phyloP scores from a whole-genome alignment of 257 asterid species.

The Scutellaria minor region DNA sequence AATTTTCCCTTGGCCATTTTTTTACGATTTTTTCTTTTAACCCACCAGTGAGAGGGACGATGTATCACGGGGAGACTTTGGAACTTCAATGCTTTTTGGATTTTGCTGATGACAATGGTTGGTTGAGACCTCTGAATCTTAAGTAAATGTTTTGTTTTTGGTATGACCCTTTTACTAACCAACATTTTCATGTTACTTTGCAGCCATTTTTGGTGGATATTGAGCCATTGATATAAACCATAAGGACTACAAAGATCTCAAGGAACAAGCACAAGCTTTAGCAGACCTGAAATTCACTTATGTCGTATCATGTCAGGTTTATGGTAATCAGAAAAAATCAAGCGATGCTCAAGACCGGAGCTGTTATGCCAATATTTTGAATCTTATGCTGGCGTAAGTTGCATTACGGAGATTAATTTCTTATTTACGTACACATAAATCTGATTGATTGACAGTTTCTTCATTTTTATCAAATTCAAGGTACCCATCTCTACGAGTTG shows the following conservation, averaged over 20 bases:
- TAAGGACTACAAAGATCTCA: conserved; percentile 54
- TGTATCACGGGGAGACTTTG: conserved; percentile 90
- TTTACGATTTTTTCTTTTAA: conserved; percentile 1
- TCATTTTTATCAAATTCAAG: conserved; percentile 43
- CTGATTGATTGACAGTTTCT: conserved; percentile 27
- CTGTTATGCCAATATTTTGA: conserved; percentile 80
- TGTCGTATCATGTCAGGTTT: conserved; percentile 95
- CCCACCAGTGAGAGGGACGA: conserved; percentile 92
- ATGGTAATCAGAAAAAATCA: conserved; percentile 95
- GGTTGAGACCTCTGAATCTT: conserved; percentile 39
- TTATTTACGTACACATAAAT: not conserved
- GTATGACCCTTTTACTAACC: conserved; percentile 17
- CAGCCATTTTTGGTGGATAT: conserved; percentile 92
- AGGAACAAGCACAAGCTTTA: conserved; percentile 81
- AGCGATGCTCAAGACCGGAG: conserved; percentile 70
- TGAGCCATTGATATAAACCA: conserved; percentile 63
- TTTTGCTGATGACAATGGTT: conserved; percentile 84
- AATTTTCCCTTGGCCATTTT: not conserved
- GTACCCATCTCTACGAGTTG: conserved; percentile 95
- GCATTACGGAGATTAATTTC: conserved; percentile 29
- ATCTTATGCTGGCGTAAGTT: conserved; percentile 91
- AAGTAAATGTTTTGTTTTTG: not conserved
- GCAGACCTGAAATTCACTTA: conserved; percentile 98
- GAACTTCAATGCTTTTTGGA: conserved; percentile 97
- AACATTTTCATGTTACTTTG: conserved; percentile 28